Base-by-base conservation (phyloP, 1,139 yeast species). In the Dujonia santamariae region DNA sequence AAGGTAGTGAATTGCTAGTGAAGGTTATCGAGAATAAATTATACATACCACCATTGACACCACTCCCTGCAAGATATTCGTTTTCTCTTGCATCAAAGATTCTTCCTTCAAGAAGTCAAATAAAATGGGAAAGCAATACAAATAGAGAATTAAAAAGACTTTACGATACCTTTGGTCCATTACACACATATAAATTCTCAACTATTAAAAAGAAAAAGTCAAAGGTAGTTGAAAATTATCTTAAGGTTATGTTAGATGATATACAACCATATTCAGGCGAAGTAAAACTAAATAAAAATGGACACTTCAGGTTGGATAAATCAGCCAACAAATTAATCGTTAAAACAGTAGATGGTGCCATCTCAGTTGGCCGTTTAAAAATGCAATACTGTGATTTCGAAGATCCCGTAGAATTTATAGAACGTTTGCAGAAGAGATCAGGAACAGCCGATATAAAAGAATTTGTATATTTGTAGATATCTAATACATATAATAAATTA, bases 81-180 rank as follows among this genome's bases (percentile, higher is more conserved):
- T 68, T 54, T 35, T 76, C 86, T 0, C 63, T 73, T 38, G 94
- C 95, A 0, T 58, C 74, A 2, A 83, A 80, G 47, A 65, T 81
- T 12, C 50, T 54, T 1, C 57, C 74, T 0, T 38, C 53, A 2
- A 67, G 63, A 51, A 51, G 61, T 13, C 62, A 64, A 31, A 60
- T 81, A 2, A 30, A 59, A 4, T 81, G 92, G 83, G 24, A 43
- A 0, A 31, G 30, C 4, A 51, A 56, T 32, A 44, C 69, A 1
- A 51, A 78, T 0, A 44, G 56, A 2, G 55, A 64, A 5, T 59
- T 85, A 1, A 46, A 67, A 20, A 61, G 79, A 21, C 55, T 68
- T 34, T 53, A 57, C 32, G 73, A 74, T 41, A 80, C 84, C 0
- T 53, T 85, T 34, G 95, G 94, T 0, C 68, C 79, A 0, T 45